These are phyloP conservation scores for Aspergillus arachidicola DNA, from an alignment of 2,329 filamentous ascomycete genomes.

Conservation along the genomic window DNA sequence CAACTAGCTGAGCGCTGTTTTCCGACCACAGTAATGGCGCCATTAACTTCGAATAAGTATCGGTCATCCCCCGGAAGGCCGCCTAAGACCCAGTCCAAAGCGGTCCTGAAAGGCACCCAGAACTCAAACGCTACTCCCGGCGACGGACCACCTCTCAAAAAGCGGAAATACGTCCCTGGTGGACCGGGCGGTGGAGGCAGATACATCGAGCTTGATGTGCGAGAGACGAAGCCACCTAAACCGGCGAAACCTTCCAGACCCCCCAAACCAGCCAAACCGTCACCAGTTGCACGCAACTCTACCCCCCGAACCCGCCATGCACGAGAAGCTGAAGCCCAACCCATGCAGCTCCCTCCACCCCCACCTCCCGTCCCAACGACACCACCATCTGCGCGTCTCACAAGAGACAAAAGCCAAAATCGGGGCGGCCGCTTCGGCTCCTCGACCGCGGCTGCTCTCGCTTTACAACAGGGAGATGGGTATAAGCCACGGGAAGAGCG, in stretches of 20 bases:
- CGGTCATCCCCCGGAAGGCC: constrained; percentile 29
- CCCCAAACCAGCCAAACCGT: constrained; percentile 44
- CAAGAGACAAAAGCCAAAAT: constrained; percentile 45
- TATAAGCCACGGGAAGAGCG: constrained; percentile 97
- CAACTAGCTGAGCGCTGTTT: not conserved
- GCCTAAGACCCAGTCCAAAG: constrained; percentile 33
- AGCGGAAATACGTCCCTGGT: constrained; percentile 78
- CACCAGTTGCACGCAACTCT: constrained; percentile 46
- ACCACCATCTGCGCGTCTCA: constrained; percentile 42
- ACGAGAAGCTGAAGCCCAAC: constrained; percentile 24
- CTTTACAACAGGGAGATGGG: constrained; percentile 87
- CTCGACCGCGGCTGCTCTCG: constrained; percentile 80
- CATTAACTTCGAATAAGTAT: constrained; percentile 30
- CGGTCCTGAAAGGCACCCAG: constrained; percentile 34
- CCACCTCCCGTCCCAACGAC: constrained; percentile 37
- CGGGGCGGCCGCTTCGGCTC: constrained; percentile 79
- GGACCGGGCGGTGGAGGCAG: constrained; percentile 83
- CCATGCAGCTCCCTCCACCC: constrained; percentile 29
- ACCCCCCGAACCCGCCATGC: constrained; percentile 57
- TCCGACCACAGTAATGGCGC: constrained; percentile 31
- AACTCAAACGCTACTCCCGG: constrained; percentile 31
- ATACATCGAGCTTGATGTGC: constrained; percentile 73
- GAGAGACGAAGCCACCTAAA: constrained; percentile 50
- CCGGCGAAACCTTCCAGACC: constrained; percentile 25
- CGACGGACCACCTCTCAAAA: constrained; percentile 68